phyloP scores from a whole-genome alignment of 1,139 yeast species.

The Protomyces lactucae-debilis region DNA sequence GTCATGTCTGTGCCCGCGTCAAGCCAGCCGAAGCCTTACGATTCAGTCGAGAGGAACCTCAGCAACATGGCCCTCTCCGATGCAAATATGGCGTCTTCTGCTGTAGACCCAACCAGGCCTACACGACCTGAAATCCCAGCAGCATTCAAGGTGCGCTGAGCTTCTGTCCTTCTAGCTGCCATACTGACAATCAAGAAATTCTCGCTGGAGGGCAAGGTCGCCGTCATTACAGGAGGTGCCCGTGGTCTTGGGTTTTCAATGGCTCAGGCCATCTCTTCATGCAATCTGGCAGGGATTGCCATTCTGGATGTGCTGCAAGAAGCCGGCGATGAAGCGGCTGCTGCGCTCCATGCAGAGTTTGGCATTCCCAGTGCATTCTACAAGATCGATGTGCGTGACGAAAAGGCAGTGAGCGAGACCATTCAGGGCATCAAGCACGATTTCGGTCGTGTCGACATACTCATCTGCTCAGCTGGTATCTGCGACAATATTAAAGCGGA shows the following conservation, averaged over 20 bases:
- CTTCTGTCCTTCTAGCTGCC: neutral
- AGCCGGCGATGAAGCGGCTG: constrained; percentile 26
- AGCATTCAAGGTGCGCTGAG: constrained; percentile 16
- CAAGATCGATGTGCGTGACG: constrained; percentile 25
- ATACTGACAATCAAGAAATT: constrained; percentile 35
- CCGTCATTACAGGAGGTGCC: constrained; percentile 83
- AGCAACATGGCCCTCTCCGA: constrained; percentile 13
- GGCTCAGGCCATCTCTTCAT: constrained; percentile 81
- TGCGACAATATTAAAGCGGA: constrained; percentile 44
- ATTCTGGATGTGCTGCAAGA: constrained; percentile 32
- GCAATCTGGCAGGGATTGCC: constrained; percentile 66
- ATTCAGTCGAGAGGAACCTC: neutral
- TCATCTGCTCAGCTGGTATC: constrained; percentile 62
- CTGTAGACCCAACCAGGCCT: neutral
- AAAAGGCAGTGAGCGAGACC: constrained; percentile 26
- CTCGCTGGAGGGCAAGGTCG: constrained; percentile 70
- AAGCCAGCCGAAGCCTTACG: neutral
- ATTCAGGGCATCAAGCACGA: constrained; percentile 33
- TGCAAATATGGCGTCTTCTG: neutral
- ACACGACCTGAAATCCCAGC: constrained; percentile 11
- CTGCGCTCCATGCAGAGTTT: constrained; percentile 15
- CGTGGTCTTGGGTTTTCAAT: constrained; percentile 81
- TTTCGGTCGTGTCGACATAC: constrained; percentile 56
- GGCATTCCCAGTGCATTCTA: constrained; percentile 21
- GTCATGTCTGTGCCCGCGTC: neutral